Conservation (phyloP, 2,329 filamentous ascomycete species). For the Aspergillus oerlinghausenensis region DNA sequence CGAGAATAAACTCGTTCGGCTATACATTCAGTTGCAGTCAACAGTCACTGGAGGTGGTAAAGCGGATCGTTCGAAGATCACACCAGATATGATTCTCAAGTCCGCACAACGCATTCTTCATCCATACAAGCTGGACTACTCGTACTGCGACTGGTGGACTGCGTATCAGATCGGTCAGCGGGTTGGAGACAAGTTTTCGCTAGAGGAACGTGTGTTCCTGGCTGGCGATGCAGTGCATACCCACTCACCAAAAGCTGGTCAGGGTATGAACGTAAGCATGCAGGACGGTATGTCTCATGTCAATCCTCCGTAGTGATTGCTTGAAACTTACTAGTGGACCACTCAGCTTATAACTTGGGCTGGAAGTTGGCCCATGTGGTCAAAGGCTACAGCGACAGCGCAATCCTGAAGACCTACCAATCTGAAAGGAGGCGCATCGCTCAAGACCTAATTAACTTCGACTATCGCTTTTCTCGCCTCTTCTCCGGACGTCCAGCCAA, state of each 20-base stretch:
- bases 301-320: neutral
- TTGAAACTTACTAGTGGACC: neutral
- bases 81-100: constrained; percentile 57
- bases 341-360: constrained; percentile 49
- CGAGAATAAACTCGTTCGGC: constrained; percentile 58
- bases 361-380: constrained; percentile 54
- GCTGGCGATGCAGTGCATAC: constrained; percentile 63
- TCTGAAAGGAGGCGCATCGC: constrained; percentile 57
- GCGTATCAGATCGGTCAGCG: constrained; percentile 66
- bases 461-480: constrained; percentile 53
- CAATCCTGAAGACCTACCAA: constrained; percentile 50
- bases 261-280: constrained; percentile 70
- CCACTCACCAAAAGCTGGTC: constrained; percentile 38
- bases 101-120: constrained; percentile 60
- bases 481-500: constrained; percentile 57
- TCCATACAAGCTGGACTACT: constrained; percentile 63
- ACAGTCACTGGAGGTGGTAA: constrained; percentile 43
- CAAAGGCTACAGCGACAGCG: constrained; percentile 36
- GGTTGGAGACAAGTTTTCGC: constrained; percentile 55
- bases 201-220: constrained; percentile 59
- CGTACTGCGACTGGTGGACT: constrained; percentile 64
- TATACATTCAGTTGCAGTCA: constrained; percentile 60
- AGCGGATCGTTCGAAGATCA: constrained; percentile 59
- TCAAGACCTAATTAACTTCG: constrained; percentile 61
- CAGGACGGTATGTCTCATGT: constrained; percentile 48